Base-by-base conservation (phyloP, 805 yeast species). In the Starmerella apicola region DNA sequence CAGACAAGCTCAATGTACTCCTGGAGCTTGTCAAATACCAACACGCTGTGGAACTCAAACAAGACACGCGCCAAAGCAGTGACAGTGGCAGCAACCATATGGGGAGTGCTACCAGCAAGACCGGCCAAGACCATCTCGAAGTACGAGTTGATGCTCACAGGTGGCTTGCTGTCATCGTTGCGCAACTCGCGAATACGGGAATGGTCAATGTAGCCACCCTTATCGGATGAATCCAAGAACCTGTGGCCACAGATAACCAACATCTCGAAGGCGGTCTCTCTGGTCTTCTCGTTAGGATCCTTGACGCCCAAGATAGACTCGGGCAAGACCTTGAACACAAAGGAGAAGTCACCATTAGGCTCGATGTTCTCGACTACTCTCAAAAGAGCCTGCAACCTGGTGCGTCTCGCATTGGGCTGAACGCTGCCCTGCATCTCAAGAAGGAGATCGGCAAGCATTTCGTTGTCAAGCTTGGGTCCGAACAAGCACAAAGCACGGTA, bases 61-160 rank as follows among this genome's bases (percentile, higher is more conserved):
- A 91, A 68, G 33, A 88, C 64, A 55, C 95, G 78, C 33, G 94
- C 78, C 39, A 88, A 66, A 0, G 95, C 93, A 5, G 95, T 85
- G 51, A 91, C 76, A 2, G 88, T 76, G n/a, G 97, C 96, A 54
- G 95, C 82, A 24, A 91, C 81, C 95, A 88, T 88, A 63, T 88
- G 94, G 26, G 93, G 88, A 23, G 91, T 72, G 49, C 81, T 78
- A 42, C 95, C 95, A 27, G 91, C 95, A 50, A 93, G 67, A 65
- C 98, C 99, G 22, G 96, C 98, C 60, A 88, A 74, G 23, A 88
- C 79, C 79, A 91, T 83, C 23, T 93, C 84, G 65, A 88, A 83
- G 57, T 69, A 86, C 61, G 86, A 95, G 34, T 76, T 71, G 41
- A 86, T 67, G 16, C 75, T 68, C 7, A 94, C 91, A 37, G 67